Evolutionary conservation across 2,329 filamentous ascomycete species (phyloP), one percentile per base, ranked within the genome.

Genomic region (Catunica adiposa): DNA sequence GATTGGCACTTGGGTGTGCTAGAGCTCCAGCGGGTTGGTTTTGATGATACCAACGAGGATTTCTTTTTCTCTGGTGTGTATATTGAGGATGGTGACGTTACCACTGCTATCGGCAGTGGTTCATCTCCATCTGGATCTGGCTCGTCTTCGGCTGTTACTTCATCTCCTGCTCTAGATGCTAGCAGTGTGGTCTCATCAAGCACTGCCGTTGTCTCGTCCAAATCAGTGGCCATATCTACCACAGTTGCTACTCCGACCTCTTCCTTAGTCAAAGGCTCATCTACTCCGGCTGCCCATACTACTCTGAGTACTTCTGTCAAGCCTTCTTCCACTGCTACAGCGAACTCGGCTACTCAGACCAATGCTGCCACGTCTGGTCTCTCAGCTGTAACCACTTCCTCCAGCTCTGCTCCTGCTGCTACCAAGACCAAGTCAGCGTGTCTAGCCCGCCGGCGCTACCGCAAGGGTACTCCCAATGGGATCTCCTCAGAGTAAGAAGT

Each of bases 1-100:
- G 83, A 87, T 64, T 87, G 81, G 80, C 83, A 88, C 67, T 66
- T 88, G 50, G 83, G 83, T 57, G 77, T 84, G 23, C 70, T 86
- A 54, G 77, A 84, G 60, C 70, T 86, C 56, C 78, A 81, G 11
- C 71, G 77, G 17, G 68, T 69, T 34, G 78, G 78, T 0, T 75
- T 76, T 51, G 66, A 73, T 48, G 75, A 79, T 40, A 65, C 63
- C 2, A 69, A 65, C 38, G 83, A 86, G 70, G 82, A 86, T 63
- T 81, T 82, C 71, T 85, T 78, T 65, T 86, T 84, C 68, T 82
- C 77, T 2, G 82, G 83, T 7, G 79, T 85, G 2, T 87, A 84
- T 62, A 73, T 86, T 51, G 83, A 87, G 72, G 61, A 63, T 34
- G 62, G 62, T 8, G 56, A 59, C 51, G 61, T 70, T 51, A 69